A percentile compares a stretch with the other conserved stretches of the same genome.
Evolutionary conservation across 257 asterid species (phyloP).

Genomic region (Marsdenia floribunda): DNA sequence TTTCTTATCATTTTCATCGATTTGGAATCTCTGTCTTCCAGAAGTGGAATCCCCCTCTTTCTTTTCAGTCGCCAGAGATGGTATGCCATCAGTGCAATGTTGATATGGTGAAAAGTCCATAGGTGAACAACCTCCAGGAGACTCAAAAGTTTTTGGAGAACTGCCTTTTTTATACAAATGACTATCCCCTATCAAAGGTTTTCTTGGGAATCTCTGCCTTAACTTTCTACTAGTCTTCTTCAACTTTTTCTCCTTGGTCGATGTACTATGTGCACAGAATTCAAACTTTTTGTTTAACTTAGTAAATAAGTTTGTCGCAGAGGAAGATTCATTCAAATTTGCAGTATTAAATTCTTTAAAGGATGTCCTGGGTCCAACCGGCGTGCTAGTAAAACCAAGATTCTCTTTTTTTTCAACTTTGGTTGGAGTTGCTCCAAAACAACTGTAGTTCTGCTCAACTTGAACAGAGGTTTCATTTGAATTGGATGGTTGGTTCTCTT

Average conservation of each 20-base stretch:
- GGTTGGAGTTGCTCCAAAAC: slow-evolving; percentile 28
- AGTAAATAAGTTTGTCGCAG: slow-evolving; percentile 29
- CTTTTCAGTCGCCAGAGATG: slow-evolving; percentile 24
- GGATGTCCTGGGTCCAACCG: slow-evolving; percentile 28
- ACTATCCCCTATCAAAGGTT: slow-evolving; percentile 33
- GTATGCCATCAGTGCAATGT: slow-evolving; percentile 26
- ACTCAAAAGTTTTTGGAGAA: slow-evolving; percentile 30
- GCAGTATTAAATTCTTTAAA: slow-evolving; percentile 34
- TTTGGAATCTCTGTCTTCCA: slow-evolving; percentile 13
- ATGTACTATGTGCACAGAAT: slow-evolving; percentile 32
- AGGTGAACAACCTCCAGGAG: slow-evolving; percentile 73
- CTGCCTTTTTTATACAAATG: slow-evolving; percentile 27
- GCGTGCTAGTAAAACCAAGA: slow-evolving; percentile 28
- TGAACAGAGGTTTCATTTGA: slow-evolving; percentile 23
- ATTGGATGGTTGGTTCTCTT: slow-evolving; percentile 33
- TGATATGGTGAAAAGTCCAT: slow-evolving; percentile 92
- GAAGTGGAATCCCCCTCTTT: slow-evolving; percentile 25
- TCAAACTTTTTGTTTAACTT: slow-evolving; percentile 30
- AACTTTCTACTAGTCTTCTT: slow-evolving; percentile 51
- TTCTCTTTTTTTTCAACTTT: slow-evolving; percentile 36
- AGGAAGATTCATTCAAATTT: slow-evolving; percentile 31
- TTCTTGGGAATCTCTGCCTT: slow-evolving; percentile 36
- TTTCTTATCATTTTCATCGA: slow-evolving; percentile 11
- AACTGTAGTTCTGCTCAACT: slow-evolving; percentile 22
- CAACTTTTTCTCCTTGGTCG: slow-evolving; percentile 34